Evolutionary conservation across 192 early-diverging fungal species (phyloP), one percentile per base, ranked within the genome.

Genomic region (Chytriomyces sp.): DNA sequence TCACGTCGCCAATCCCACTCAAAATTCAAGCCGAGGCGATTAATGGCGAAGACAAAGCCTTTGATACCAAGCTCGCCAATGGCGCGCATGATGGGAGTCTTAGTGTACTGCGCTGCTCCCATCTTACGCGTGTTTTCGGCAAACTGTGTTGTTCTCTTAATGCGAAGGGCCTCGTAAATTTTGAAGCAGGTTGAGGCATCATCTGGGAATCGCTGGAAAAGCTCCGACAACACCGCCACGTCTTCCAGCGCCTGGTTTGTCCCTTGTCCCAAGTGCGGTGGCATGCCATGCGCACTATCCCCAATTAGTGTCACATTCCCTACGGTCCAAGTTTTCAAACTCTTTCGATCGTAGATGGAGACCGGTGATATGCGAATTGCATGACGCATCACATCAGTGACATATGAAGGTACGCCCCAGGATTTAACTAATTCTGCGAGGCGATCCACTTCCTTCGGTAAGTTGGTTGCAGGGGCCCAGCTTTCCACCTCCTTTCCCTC

Each of bases 221-320:
- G 41, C 26, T 76, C 72, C 3, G 68, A 37, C 4, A 75, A 40
- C 7, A 74, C 59, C n/a, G 52, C 74, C 3, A 38, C 68, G 59
- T 75, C 74, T 39, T 75, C 74, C 8, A 75, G 39, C 5, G 70
- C 72, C 10, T 28, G 25, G 55, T 75, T 75, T 28, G 52, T 32
- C 41, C 74, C 74, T 58, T 75, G 74, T 4, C 70, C 74, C 38
- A 74, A 68, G 56, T 59, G 55, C 10, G 70, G 74, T 4, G 41
- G 36, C 36, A 72, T 75, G 10, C 52, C 39, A 63, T 75, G 67
- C 26, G 70, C 67, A 10, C 44, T 49, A 14, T 10, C 12, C 44
- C 44, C 44, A 49, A 14, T 14, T 49, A n/a, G 44, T 10, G 44
- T n/a, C 12, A n/a, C 44, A 49, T 49, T 10, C 44, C 44, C 44